Evolutionary conservation across 2,329 filamentous ascomycete species (phyloP).

Genomic region (Microdochium paspali): DNA sequence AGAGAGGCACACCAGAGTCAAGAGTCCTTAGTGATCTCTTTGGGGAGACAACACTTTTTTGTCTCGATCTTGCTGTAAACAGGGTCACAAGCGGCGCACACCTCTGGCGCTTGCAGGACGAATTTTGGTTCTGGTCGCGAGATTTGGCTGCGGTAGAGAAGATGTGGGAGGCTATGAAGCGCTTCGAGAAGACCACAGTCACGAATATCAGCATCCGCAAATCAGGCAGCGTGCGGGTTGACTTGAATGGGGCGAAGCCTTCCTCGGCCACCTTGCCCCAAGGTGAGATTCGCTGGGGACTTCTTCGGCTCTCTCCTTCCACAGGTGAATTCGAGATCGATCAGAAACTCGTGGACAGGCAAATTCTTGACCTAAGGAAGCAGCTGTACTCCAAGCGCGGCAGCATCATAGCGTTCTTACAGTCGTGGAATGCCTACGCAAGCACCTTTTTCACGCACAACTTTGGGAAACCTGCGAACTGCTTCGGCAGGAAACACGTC

Average conservation of each 20-base stretch:
- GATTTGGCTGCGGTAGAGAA: constrained; percentile 40
- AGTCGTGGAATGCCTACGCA: constrained; percentile 43
- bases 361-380: constrained; percentile 47
- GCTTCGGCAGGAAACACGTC: constrained; percentile 40
- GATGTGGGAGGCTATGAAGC: constrained; percentile 49
- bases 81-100: constrained; percentile 39
- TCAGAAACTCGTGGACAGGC: constrained; percentile 45
- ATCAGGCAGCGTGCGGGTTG: constrained; percentile 35
- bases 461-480: constrained; percentile 41
- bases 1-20: constrained; percentile 49
- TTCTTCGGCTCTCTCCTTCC: constrained; percentile 42
- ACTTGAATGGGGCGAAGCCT: constrained; percentile 1
- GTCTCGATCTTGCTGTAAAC: constrained; percentile 56
- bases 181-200: constrained; percentile 46
- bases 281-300: constrained; percentile 44
- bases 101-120: constrained; percentile 55
- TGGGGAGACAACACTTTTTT: constrained; percentile 52
- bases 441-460: constrained; percentile 42
- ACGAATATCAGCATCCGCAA: constrained; percentile 44
- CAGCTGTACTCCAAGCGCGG: constrained; percentile 45
- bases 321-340: constrained; percentile 51
- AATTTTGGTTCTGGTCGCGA: constrained; percentile 57
- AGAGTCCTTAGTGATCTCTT: constrained; percentile 50
- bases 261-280: constrained; percentile 1
- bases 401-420: constrained; percentile 35